Base-by-base conservation (phyloP, 768 basidiomycete species). In the Psilocybe sp. region DNA sequence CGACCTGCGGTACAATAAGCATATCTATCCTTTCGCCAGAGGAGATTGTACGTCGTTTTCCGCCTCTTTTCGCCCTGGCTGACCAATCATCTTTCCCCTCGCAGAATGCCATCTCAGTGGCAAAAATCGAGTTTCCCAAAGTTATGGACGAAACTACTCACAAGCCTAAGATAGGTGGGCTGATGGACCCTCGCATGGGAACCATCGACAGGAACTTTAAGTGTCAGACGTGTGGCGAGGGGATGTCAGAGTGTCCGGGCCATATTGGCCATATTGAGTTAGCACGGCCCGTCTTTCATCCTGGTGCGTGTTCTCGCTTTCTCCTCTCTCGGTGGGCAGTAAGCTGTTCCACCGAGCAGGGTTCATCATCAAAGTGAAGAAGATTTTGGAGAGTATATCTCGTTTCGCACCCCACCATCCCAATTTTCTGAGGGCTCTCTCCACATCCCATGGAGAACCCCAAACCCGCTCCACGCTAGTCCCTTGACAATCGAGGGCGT, bases 201-300 rank as follows among this genome's bases (percentile, higher is more conserved):
- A 99, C 93, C 23, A 96, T 95, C 60, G 93, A 95, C 76, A 80
- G 93, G 58, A 94, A 95, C 67, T 95, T 96, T 74, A 98, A 98
- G 75, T 99, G 97, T 67, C 94, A 98, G 75, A 98, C 97, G 23
- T 98, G 97, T 68, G 95, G 94, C 58, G 97, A 99, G 79, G 96
- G 95, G n/a, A 98, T 98, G 95, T 87, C 93, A 14, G 97, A 98
- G 67, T 99, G 97, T 74, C 95, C 97, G 20, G 97, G 97, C 44
- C 97, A 98, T 69, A 98, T 99, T 74, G 97, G 97, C 47, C 95
- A 98, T 67, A 92, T 99, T 63, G 97, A 99, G 72, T 74, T 99
- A 63, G 92, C 92, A 39, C 79, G 93, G 60, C 94, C 96, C n/a
- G 92, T 97, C 32, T 98, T 94, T 64, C 96, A 98, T 69, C 89